Evolutionary conservation across 1,139 yeast species (phyloP), one percentile per base, ranked within the genome.

Genomic region (Hansenula anomala): DNA sequence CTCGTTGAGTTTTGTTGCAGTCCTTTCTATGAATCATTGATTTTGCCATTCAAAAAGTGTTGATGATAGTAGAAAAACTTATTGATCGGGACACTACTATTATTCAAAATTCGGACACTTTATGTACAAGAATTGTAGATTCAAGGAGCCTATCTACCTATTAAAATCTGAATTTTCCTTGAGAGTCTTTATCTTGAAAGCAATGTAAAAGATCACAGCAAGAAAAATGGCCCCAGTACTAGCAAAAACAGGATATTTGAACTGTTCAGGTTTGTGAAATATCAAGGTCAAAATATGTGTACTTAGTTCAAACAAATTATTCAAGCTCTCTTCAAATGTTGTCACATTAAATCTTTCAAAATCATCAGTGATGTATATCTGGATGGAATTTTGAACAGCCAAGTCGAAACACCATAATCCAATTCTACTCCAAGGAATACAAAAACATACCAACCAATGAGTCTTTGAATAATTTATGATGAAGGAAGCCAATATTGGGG

Each of bases 381-480:
- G 66, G 22, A 64, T 51, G 14, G 55, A 49, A 23, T 59, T 49
- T 40, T 63, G 67, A 3, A 58, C 54, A 14, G 64, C 47, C 18
- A 64, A 48, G 40, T 64, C 68, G 45, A 61, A 63, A 14, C 69
- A 67, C 69, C 69, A 65, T 5, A 65, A 49, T 1, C 69, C 69
- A 20, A 64, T 42, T 13, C 69, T 51, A 14, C 64, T 58, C n/a
- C 63, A 34, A 8, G 63, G 58, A 15, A 61, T 61, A 29, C 61
- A 64, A 36, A 40, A 10, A 42, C 48, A 44, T 43, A 54, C 40
- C 11, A 47, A 31, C 51, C 52, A 33, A 43, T 48, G 41, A 26
- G 52, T 42, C 17, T 38, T 28, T 8, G 30, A 30, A 25, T 37
- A 44, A 3, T 37, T 13, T 16, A 35, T n/a, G 2, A 38, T 4